A percentile compares a stretch with the other conserved stretches of the same genome.
Conservation (phyloP, 371 early-diverging fungal species). For the Rhizopus microsporus region DNA sequence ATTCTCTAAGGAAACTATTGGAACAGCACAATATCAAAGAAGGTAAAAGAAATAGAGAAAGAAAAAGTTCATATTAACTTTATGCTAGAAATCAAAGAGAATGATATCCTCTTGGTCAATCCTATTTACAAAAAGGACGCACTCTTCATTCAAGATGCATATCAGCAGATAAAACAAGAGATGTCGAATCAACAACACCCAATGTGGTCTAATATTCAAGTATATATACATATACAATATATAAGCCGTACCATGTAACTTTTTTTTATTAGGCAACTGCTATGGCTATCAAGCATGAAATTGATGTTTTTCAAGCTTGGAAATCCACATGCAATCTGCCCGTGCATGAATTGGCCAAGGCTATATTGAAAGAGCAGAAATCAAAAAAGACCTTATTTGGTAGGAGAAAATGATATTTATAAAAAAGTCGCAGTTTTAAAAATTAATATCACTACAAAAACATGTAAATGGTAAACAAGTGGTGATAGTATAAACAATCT, state of each 20-base stretch:
- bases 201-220: constrained; percentile 33
- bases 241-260: not conserved
- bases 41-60: constrained; percentile 17
- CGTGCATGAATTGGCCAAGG: constrained; percentile 23
- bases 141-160: constrained; percentile 32
- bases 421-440: not conserved
- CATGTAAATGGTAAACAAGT: too few relatives aligned
- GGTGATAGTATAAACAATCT: too few relatives aligned
- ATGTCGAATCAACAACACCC: constrained; percentile 14
- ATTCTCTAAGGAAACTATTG: constrained; percentile 23
- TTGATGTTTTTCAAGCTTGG: constrained; percentile 40
- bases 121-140: constrained; percentile 31
- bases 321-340: constrained; percentile 29
- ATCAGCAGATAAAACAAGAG: constrained; percentile 19
- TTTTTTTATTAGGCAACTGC: constrained; percentile 19
- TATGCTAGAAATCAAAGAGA: not conserved
- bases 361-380: constrained; percentile 19
- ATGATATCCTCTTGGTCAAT: constrained; percentile 2
- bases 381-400: constrained; percentile 15
- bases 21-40: constrained; percentile 26
- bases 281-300: constrained; percentile 29
- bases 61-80: not conserved
- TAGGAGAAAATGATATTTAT: constrained; percentile 7
- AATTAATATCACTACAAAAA: too few relatives aligned
- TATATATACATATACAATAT: constrained; percentile 2